Percentiles rank a stretch among this genome's conserved stretches.
phyloP scores from a whole-genome alignment of 139 green algal species.

The Pleodorina starrii region DNA sequence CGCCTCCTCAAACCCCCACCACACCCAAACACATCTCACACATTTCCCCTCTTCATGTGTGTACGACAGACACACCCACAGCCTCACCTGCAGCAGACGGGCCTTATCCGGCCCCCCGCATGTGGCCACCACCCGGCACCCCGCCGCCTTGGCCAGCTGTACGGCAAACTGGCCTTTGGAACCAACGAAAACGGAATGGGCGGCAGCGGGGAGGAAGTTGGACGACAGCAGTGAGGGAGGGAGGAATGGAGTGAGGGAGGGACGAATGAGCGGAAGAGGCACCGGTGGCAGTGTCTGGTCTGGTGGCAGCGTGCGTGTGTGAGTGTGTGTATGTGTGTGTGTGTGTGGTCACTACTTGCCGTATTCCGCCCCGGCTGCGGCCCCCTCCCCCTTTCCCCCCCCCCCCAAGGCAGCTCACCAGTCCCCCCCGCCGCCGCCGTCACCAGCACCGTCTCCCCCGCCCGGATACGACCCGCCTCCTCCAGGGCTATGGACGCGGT shows the following conservation, averaged over 20 bases:
- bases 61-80: neutral
- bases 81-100: constrained; percentile 66
- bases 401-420: constrained; percentile 25
- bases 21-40: no score
- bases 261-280: no score
- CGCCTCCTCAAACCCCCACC: no score
- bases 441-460: constrained; percentile 89
- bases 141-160: constrained; percentile 91
- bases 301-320: no score
- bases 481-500: constrained; percentile 90
- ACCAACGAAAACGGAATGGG: neutral
- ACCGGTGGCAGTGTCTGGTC: no score
- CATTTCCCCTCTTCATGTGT: neutral
- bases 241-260: no score
- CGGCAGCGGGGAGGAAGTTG: no score
- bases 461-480: constrained; percentile 61
- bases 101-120: constrained; percentile 87
- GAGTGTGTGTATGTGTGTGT: no score
- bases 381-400: no score
- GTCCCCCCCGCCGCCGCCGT: constrained; percentile 95
- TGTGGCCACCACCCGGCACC: constrained; percentile 91
- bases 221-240: no score
- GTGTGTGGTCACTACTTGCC: no score
- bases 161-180: constrained; percentile 90
- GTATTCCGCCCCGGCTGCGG: no score